Percentiles rank a stretch among this genome's conserved stretches.
Evolutionary conservation across 176 grass and related monocot genomes (phyloP).

Genomic region (Zea luxurians): DNA sequence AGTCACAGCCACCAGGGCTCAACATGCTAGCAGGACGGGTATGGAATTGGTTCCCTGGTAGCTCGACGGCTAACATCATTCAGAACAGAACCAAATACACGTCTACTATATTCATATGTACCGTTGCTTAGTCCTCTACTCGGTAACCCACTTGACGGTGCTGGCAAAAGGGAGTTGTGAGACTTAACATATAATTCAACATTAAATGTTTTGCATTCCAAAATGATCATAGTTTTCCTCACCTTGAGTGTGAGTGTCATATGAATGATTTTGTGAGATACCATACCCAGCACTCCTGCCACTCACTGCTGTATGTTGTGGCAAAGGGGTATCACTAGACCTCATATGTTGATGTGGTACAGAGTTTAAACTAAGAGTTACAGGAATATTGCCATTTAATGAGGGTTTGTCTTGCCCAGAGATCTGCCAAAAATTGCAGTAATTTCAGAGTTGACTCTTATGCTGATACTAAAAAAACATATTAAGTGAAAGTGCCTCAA

Average conservation of each 20-base stretch:
- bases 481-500: neutral
- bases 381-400: slow-evolving; percentile 49
- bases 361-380: slow-evolving; percentile 56
- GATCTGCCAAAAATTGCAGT: slow-evolving; percentile 56
- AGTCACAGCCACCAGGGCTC: slow-evolving; percentile 20
- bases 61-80: slow-evolving; percentile 56
- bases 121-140: slow-evolving; percentile 54
- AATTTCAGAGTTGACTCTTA: slow-evolving; percentile 28
- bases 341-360: slow-evolving; percentile 45
- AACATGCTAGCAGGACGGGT: slow-evolving; percentile 57
- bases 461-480: neutral
- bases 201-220: slow-evolving; percentile 4
- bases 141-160: slow-evolving; percentile 50
- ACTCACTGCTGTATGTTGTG: slow-evolving; percentile 39
- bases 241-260: slow-evolving; percentile 49
- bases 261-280: slow-evolving; percentile 45
- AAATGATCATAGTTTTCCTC: slow-evolving; percentile 10
- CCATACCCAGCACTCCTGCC: slow-evolving; percentile 47
- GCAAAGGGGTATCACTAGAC: slow-evolving; percentile 40
- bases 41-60: slow-evolving; percentile 49
- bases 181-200: slow-evolving; percentile 38
- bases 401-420: slow-evolving; percentile 85
- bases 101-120: slow-evolving; percentile 77
- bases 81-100: slow-evolving; percentile 70
- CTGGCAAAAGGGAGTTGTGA: slow-evolving; percentile 50